phyloP scores from a whole-genome alignment of 495 filamentous ascomycete species.

The Penicillium manginii region DNA sequence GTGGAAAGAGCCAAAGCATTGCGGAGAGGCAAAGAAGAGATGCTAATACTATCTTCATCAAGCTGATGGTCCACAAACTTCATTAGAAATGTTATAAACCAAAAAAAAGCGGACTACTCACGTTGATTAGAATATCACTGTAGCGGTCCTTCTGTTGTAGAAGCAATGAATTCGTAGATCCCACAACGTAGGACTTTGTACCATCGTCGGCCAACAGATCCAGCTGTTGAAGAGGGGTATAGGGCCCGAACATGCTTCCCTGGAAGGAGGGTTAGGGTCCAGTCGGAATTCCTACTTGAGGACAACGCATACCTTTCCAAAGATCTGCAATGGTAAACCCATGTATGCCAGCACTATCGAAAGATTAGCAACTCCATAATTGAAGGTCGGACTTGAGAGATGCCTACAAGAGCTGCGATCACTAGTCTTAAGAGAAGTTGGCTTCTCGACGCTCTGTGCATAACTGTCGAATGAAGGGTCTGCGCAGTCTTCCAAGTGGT shows the following conservation, averaged over 20 bases:
- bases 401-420: conserved; percentile 77
- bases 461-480: conserved; percentile 88
- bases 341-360: conserved; percentile 79
- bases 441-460: conserved; percentile 71
- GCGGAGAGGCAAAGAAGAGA: conserved; percentile 78
- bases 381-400: neutral
- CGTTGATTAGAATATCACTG: conserved; percentile 94
- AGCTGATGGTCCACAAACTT: conserved; percentile 51
- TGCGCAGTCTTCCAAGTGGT: conserved; percentile 85
- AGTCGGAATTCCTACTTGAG: neutral
- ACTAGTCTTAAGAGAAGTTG: conserved; percentile 88
- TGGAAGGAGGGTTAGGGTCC: conserved; percentile 39
- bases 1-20: conserved; percentile 77
- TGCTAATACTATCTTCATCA: conserved; percentile 84
- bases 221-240: conserved; percentile 94
- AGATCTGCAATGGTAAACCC: conserved; percentile 92
- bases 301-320: conserved; percentile 73
- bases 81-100: neutral
- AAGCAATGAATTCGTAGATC: conserved; percentile 92
- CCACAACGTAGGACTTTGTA: conserved; percentile 96
- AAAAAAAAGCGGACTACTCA: conserved; percentile 28
- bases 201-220: conserved; percentile 92
- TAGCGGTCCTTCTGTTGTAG: conserved; percentile 96
- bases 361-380: conserved; percentile 29
- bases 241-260: conserved; percentile 95